Conservation (phyloP, 2,329 filamentous ascomycete species). For the Venturia nashicola region DNA sequence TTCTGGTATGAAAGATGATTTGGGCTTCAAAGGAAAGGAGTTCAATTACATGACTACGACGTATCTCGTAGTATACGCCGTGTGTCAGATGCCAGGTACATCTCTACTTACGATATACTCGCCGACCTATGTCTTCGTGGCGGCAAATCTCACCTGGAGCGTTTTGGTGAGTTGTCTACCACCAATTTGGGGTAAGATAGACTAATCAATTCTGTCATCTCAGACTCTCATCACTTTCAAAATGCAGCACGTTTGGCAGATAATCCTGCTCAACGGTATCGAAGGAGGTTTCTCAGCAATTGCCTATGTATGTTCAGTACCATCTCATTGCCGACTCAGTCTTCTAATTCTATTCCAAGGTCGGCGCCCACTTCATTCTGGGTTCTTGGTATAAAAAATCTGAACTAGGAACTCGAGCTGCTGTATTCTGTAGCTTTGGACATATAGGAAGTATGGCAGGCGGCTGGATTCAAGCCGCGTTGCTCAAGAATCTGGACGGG, state of each 20-base stretch:
- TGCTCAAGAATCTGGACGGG: conserved; percentile 25
- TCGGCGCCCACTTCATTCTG: conserved; percentile 33
- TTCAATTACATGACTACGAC: conserved; percentile 11
- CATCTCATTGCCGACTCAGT: neutral
- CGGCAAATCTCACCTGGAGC: conserved; percentile 32
- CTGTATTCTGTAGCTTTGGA: conserved; percentile 31
- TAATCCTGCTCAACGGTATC: conserved; percentile 32
- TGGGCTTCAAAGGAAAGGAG: conserved; percentile 20
- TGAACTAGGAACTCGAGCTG: conserved; percentile 29
- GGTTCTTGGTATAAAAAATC: conserved; percentile 33
- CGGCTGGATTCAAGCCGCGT: conserved; percentile 33
- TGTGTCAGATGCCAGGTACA: conserved; percentile 33
- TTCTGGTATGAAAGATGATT: conserved; percentile 28
- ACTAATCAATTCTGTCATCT: neutral
- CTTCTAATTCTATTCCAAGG: conserved; percentile 26
- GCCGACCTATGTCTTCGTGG: conserved; percentile 32
- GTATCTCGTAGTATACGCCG: conserved; percentile 28
- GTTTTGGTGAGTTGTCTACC: conserved; percentile 16
- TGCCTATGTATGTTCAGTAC: neutral
- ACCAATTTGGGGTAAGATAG: neutral
- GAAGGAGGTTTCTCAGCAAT: conserved; percentile 29
- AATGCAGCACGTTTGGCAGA: conserved; percentile 30
- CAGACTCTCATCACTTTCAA: conserved; percentile 30
- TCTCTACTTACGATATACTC: conserved; percentile 25
- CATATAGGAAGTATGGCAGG: conserved; percentile 33